Base-by-base conservation (phyloP, 2,329 filamentous ascomycete species). In the Xylariaceae sp. region DNA sequence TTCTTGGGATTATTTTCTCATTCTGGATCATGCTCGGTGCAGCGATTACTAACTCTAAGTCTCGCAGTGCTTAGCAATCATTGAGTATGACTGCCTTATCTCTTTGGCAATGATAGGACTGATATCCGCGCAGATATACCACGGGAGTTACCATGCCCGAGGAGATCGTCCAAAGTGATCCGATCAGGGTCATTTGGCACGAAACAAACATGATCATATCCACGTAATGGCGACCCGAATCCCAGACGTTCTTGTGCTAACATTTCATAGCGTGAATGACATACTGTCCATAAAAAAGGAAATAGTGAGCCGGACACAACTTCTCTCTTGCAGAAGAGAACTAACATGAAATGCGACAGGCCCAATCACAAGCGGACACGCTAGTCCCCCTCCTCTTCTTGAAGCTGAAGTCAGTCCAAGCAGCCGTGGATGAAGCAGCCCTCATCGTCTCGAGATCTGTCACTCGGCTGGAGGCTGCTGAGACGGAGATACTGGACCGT, bases 281-380 rank as follows among this genome's bases (percentile, higher is more conserved):
- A 26, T 53, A 2, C 16, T 51, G 1, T 56, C 54, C 6, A 37
- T 56, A 5, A 51, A 56, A 13, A 56, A 56, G 26, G 54, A 56
- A 44, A 22, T 53, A 3, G 50, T 56, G 18, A 34, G 54, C 1
- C 12, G 5, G n/a, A 9, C 22, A 29, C 13, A 13, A 16, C n/a
- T 6, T 22, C 13, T 32, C n/a, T n/a, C n/a, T n/a, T n/a, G n/a
- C n/a, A n/a, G n/a, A n/a, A n/a, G n/a, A n/a, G 26, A 32, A 22
- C 37, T 40, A n/a, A n/a, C n/a, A n/a, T n/a, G 5, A 49, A 5
- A 9, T 34, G 21, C 6, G 18, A 6, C 15, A 49, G 49, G 47
- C 7, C 2, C 30, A 47, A 32, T 21, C n/a, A n/a, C 41, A 50
- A 50, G 47, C 41, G 3, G 54, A 56, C 13, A 34, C 19, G 2